Percentiles rank a stretch among this genome's conserved stretches.
Conservation (phyloP, 768 basidiomycete genomes). For the Mycena sanguinolenta region DNA sequence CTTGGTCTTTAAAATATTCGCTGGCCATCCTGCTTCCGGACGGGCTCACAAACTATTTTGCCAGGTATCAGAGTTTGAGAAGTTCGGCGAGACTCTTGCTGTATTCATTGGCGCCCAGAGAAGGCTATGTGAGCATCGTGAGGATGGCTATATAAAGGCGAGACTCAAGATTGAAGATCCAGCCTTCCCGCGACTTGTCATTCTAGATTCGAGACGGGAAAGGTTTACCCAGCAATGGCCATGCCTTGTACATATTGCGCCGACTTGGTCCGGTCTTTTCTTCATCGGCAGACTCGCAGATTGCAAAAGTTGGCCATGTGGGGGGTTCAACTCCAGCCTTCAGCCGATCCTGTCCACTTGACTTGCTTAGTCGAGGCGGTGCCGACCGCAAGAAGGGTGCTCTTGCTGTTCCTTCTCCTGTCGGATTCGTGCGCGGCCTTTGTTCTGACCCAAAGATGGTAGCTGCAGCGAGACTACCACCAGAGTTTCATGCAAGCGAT, state of each 20-base stretch:
- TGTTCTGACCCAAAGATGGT: not conserved
- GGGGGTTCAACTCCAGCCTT: too few relatives aligned
- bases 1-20: too few relatives aligned
- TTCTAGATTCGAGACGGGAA: too few relatives aligned
- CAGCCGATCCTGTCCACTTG: not conserved
- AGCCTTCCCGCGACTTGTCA: too few relatives aligned
- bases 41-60: too few relatives aligned
- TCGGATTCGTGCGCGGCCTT: not conserved
- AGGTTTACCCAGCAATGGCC: too few relatives aligned
- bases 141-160: not conserved
- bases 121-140: not conserved
- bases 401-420: not conserved
- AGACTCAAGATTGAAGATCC: too few relatives aligned
- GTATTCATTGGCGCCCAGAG: not conserved
- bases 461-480: not conserved
- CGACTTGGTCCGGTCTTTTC: not conserved
- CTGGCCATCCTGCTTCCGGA: too few relatives aligned
- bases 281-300: not conserved
- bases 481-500: not conserved
- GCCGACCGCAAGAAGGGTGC: not conserved
- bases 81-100: too few relatives aligned
- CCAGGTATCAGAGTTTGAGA: too few relatives aligned
- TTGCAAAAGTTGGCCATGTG: slow-evolving; percentile 4
- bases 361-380: not conserved
- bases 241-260: too few relatives aligned